Percentiles rank a stretch among this genome's conserved stretches.
Evolutionary conservation across 2,329 filamentous ascomycete genomes (phyloP).

Genomic region (Pseudopithomyces chartarum): DNA sequence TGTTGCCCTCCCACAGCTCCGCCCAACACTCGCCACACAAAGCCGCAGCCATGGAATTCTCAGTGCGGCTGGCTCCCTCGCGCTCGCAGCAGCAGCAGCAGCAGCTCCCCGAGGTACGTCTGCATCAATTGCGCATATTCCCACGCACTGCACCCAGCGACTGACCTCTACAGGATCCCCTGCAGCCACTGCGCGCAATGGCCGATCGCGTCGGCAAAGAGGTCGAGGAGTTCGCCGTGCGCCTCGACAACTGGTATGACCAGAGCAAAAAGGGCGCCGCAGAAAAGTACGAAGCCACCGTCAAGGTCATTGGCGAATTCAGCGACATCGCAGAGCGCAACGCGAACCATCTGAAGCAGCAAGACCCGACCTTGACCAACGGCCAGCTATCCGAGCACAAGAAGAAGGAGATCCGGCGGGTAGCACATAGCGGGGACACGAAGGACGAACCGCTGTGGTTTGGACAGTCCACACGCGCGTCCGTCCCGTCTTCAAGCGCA

Average conservation of each 20-base stretch:
- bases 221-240: constrained; percentile 84
- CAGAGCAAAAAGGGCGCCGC: constrained; percentile 31
- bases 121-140: neutral
- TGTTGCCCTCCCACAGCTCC: neutral
- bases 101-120: constrained; percentile 1
- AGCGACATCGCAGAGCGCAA: constrained; percentile 58
- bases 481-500: constrained; percentile 42
- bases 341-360: constrained; percentile 52
- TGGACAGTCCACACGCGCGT: constrained; percentile 22
- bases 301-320: constrained; percentile 47
- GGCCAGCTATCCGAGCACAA: constrained; percentile 36
- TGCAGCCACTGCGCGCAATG: constrained; percentile 66
- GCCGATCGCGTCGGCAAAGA: constrained; percentile 75
- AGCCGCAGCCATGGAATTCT: constrained; percentile 54
- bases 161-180: constrained; percentile 45
- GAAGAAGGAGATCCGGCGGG: constrained; percentile 38
- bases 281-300: constrained; percentile 60
- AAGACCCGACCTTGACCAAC: constrained; percentile 46
- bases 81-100: no score
- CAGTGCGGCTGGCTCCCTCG: neutral
- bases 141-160: constrained; percentile 9
- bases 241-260: constrained; percentile 71
- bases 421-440: constrained; percentile 26
- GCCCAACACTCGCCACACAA: constrained; percentile 38
- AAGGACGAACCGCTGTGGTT: constrained; percentile 12